Base-by-base conservation (phyloP, 164 flowering plant species). In the Chimonanthus praecox region DNA sequence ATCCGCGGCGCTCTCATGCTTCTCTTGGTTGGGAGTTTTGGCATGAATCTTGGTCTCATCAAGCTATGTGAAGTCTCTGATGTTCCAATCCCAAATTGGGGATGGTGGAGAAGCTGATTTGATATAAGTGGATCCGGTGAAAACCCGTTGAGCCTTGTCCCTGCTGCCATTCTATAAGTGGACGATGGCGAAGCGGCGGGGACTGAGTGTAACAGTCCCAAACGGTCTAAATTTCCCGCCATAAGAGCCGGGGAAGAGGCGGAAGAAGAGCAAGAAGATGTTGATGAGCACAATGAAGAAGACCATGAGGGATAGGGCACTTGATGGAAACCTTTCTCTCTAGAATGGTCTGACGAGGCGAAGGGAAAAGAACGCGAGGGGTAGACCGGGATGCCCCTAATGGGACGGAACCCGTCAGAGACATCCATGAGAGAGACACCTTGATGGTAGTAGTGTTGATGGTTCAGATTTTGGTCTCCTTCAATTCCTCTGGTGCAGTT, bases 1-100 rank as follows among this genome's bases (percentile, higher is more conserved):
- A 89, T 89, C 72, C 94, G 63, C 1, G 94, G 94, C 0, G 94
- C 94, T 49, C 94, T 81, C 86, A 85, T 83, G 74, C 85, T 87
- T 62, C 94, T 72, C 74, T 88, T 89, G 0, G 85, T 70, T 0
- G 84, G 90, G 9, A 81, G 68, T 76, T 80, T 88, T 2, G 87
- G 83, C 80, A 85, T 68, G 65, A 85, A 83, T 75, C 88, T 82
- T 9, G 91, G 84, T 83, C 88, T 87, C 49, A 85, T 78, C 74
- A 86, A 66, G 5, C 82, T 84, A 69, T 76, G 76, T 58, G 78
- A 62, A 67, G 64, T 76, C n/a, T 82, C 84, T 2, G 82, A 72
- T 33, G 76, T 16, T 43, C 80, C 81, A 3, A 67, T 64, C 11
- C 83, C 84, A 48, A 79, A 79, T 45, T 80, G 79, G 47, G 79